Conservation (phyloP, 192 early-diverging fungal species). For the Coemansia sp. region DNA sequence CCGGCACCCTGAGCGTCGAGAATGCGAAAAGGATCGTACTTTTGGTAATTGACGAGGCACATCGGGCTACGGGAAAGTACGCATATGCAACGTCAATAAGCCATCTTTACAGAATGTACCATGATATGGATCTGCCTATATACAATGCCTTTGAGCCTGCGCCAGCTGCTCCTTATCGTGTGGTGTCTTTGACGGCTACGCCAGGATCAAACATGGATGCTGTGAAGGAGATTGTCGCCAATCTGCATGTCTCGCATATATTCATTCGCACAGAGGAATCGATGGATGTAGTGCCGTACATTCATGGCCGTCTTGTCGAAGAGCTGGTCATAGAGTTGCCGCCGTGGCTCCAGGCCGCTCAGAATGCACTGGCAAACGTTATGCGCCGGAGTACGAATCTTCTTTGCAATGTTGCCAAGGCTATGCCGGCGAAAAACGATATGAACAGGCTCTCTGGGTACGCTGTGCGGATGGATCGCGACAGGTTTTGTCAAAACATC, state of each 20-base stretch:
- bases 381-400: slow-evolving; percentile 53
- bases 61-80: slow-evolving; percentile 80
- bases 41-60: slow-evolving; percentile 91
- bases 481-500: slow-evolving; percentile 8
- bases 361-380: slow-evolving; percentile 40
- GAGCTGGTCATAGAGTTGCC: slow-evolving; percentile 59
- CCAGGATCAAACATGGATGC: slow-evolving; percentile 68
- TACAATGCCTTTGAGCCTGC: slow-evolving; percentile 11
- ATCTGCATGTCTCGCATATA: slow-evolving; percentile 73
- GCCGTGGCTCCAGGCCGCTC: slow-evolving; percentile 47
- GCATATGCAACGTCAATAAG: slow-evolving; percentile 75
- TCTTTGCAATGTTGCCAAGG: slow-evolving; percentile 35
- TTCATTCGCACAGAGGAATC: slow-evolving; percentile 88
- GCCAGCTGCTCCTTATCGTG: slow-evolving; percentile 57
- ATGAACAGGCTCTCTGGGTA: slow-evolving; percentile 27
- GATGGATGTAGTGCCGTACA: slow-evolving; percentile 72
- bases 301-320: slow-evolving; percentile 63
- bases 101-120: slow-evolving; percentile 45
- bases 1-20: slow-evolving; percentile 54
- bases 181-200: slow-evolving; percentile 85
- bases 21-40: slow-evolving; percentile 58
- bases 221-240: slow-evolving; percentile 71
- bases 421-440: slow-evolving; percentile 37
- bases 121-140: slow-evolving; percentile 8
- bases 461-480: slow-evolving; percentile 32